Percentiles rank a stretch among this genome's conserved stretches.
Evolutionary conservation across 2,329 filamentous ascomycete genomes (phyloP).

Genomic region (Xylariaceae sp.): DNA sequence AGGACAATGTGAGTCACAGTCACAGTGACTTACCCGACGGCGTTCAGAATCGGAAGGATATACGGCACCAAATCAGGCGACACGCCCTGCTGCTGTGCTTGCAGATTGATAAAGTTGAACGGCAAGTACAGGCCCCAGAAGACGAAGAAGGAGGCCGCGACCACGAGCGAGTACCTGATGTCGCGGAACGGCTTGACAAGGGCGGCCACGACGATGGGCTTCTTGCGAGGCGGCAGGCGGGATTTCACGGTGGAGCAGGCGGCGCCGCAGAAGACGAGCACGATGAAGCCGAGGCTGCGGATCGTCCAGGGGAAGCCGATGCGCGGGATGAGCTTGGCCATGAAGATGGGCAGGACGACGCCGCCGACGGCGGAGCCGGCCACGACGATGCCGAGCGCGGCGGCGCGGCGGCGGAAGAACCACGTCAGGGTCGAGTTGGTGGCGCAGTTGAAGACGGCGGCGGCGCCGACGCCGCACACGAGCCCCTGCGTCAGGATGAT

Average conservation of each 20-base stretch:
- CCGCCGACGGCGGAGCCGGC: constrained; percentile 47
- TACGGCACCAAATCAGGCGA: constrained; percentile 12
- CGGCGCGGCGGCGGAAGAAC: constrained; percentile 13
- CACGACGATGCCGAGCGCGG: constrained; percentile 24
- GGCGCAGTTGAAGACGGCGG: constrained; percentile 16
- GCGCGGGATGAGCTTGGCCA: constrained; percentile 40
- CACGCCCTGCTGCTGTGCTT: constrained; percentile 16
- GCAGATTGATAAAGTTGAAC: constrained; percentile 16
- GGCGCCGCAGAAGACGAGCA: constrained; percentile 30
- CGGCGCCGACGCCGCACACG: constrained; percentile 29
- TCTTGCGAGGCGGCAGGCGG: constrained; percentile 31
- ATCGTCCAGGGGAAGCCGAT: constrained; percentile 38
- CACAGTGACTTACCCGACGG: constrained; percentile 11
- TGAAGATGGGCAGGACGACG: constrained; percentile 52
- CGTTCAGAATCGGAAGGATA: constrained; percentile 16
- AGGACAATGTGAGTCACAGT: too few relatives aligned
- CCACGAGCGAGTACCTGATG: constrained; percentile 4
- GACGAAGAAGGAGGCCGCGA: constrained; percentile 13
- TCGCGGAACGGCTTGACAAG: constrained; percentile 45
- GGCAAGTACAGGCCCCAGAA: constrained; percentile 18
- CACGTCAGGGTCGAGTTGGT: constrained; percentile 15
- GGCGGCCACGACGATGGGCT: constrained; percentile 40
- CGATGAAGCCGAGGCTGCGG: constrained; percentile 33
- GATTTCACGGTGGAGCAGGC: constrained; percentile 31
- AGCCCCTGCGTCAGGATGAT: constrained; percentile 36